Evolutionary conservation across 208 protist species (phyloP).

Genomic region (Tritrichomonas musculus): DNA sequence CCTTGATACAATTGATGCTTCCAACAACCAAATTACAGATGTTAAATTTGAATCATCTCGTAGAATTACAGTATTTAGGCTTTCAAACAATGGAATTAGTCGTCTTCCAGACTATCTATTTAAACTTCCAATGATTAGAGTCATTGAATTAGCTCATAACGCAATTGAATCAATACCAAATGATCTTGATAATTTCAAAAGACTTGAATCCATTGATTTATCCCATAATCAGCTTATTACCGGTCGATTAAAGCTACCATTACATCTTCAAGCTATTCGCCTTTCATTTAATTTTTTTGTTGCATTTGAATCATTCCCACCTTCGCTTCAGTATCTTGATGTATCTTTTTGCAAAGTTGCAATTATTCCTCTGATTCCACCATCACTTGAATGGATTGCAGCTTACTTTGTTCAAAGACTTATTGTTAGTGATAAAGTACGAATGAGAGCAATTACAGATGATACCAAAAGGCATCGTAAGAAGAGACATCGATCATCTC

Average conservation of each 20-base stretch:
- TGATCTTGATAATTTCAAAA: not conserved
- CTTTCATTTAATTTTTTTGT: not conserved
- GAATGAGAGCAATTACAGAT: not conserved
- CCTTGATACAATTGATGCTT: not conserved
- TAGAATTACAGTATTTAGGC: not conserved
- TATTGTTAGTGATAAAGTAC: not conserved
- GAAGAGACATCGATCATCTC: not conserved
- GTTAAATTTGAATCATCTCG: not conserved
- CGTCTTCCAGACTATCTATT: not conserved
- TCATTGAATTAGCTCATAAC: not conserved
- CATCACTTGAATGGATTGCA: not conserved
- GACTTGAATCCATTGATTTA: not conserved
- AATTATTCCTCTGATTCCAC: not conserved
- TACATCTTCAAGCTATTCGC: not conserved
- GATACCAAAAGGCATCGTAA: not conserved
- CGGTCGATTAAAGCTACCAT: not conserved
- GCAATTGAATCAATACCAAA: not conserved
- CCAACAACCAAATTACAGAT: not conserved
- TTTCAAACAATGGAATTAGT: not conserved
- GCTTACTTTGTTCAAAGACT: not conserved
- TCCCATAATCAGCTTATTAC: not conserved
- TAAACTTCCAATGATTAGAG: not conserved
- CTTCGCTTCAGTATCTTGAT: not conserved
- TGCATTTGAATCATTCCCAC: slow-evolving; percentile 1
- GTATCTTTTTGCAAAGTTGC: not conserved